Evolutionary conservation across 176 grass and related monocot genomes (phyloP), one percentile per base, ranked within the genome.

Genomic region (Themeda triandra): DNA sequence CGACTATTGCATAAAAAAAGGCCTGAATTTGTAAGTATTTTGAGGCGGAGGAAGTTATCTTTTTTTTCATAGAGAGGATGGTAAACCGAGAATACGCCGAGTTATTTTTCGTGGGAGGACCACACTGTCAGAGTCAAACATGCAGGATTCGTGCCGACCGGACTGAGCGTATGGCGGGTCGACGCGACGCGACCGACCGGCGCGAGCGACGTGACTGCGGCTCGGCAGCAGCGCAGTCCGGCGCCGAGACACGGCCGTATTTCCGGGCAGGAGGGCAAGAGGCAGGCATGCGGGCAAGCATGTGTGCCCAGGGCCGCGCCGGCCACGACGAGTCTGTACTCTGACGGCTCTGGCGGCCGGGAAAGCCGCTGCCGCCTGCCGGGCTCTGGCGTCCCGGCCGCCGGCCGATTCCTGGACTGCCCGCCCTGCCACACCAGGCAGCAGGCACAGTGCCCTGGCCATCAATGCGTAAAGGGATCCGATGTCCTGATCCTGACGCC

Each of bases 401-500:
- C 56, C 56, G n/a, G 23, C 24, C 60, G 59, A 67, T 67, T 80
- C 62, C 77, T 80, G 62, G 40, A 42, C 75, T 30, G 3, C 35
- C 49, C 6, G 15, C 6, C 49, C 49, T 21, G 49, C 4, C 6
- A 15, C n/a, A 8, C 1, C 13, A 15, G 24, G 21, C 5, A n/a
- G 33, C 33, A 10, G 21, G 23, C 44, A 48, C 24, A 13, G 36
- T 17, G 63, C 24, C 9, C 9, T n/a, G 11, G 36, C 73, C 58
- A 83, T 84, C 56, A 79, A 79, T 79, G 81, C 75, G 58, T 83
- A 74, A 89, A 89, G 76, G 76, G 82, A 75, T 89, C 77, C 87
- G 66, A 89, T 84, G 76, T 80, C 87, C 73, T 68, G 63, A 68
- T 80, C 87, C 73, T 68, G 63, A 68, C 71, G 72, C 64, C 80